Evolutionary conservation across 1,284 basidiomycete genomes (phyloP).

Genomic region (Xerocomus cyaneibrunnescens): DNA sequence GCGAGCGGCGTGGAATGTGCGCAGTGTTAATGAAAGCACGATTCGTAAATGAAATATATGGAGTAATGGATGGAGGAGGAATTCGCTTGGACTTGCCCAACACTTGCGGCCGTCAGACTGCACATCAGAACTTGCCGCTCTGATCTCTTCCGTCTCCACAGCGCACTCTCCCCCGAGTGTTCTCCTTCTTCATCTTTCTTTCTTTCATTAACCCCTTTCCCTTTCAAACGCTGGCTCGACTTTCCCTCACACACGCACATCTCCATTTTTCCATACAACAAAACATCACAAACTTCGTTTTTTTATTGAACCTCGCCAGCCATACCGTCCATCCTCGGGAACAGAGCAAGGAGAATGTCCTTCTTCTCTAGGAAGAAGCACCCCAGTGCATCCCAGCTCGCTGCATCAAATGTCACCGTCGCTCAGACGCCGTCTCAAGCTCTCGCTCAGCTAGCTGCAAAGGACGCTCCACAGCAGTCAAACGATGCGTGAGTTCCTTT

Average conservation of each 20-base stretch:
- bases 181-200: conserved; percentile 2
- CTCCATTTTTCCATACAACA: conserved; percentile 13
- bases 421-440: conserved; percentile 64
- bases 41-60: conserved; percentile 6
- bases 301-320: conserved; percentile 35
- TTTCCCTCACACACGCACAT: conserved; percentile 8
- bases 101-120: background rate
- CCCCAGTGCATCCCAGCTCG: conserved; percentile 40
- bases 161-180: conserved; percentile 13
- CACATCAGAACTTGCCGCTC: conserved; percentile 14
- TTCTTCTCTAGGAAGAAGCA: conserved; percentile 87
- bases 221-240: conserved; percentile 29
- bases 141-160: conserved; percentile 19
- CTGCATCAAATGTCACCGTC: conserved; percentile 48
- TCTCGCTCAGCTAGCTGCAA: conserved; percentile 53
- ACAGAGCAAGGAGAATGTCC: conserved; percentile 75
- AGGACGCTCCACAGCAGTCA: conserved; percentile 28
- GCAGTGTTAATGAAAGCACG: conserved; percentile 7
- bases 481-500: conserved; percentile 43
- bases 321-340: conserved; percentile 58
- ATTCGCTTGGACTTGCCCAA: background rate
- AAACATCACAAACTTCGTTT: conserved; percentile 17
- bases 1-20: conserved; percentile 6
- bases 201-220: conserved; percentile 9
- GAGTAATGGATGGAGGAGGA: background rate